Conservation (phyloP, 345 rosid genomes). For the Lagerstroemia speciosa region DNA sequence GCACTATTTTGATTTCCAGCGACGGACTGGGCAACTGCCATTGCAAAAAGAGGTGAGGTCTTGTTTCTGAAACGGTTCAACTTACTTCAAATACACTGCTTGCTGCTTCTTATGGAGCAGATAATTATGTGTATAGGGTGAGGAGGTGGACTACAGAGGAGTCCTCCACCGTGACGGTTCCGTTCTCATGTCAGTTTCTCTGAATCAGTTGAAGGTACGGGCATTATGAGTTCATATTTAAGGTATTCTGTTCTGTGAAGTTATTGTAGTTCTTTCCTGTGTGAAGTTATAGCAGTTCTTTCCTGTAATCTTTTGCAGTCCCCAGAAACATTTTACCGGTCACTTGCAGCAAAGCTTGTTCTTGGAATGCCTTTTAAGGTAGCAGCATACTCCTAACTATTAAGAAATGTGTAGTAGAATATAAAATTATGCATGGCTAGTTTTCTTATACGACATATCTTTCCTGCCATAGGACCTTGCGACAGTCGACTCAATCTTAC, state of each 20-base stretch:
- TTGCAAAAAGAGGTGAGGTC: slow-evolving; percentile 71
- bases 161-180: slow-evolving; percentile 97
- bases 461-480: slow-evolving; percentile 67
- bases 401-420: background rate
- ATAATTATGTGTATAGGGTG: slow-evolving; percentile 39
- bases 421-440: background rate
- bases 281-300: background rate
- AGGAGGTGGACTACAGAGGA: slow-evolving; percentile 92
- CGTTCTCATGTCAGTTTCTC: slow-evolving; percentile 74
- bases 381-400: slow-evolving; percentile 2
- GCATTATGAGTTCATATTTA: background rate
- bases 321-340: slow-evolving; percentile 81
- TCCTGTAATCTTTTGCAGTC: slow-evolving; percentile 30
- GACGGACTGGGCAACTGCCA: slow-evolving; percentile 82
- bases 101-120: background rate
- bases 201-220: slow-evolving; percentile 72
- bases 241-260: background rate
- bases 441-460: slow-evolving; percentile 12
- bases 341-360: slow-evolving; percentile 83
- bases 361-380: slow-evolving; percentile 99
- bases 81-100: background rate
- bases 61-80: background rate
- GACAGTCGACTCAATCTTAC: slow-evolving; percentile 78
- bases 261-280: background rate
- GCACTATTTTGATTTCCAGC: slow-evolving; percentile 81